Conservation (phyloP, 306 rosid species). For the Vigna unguiculata region DNA sequence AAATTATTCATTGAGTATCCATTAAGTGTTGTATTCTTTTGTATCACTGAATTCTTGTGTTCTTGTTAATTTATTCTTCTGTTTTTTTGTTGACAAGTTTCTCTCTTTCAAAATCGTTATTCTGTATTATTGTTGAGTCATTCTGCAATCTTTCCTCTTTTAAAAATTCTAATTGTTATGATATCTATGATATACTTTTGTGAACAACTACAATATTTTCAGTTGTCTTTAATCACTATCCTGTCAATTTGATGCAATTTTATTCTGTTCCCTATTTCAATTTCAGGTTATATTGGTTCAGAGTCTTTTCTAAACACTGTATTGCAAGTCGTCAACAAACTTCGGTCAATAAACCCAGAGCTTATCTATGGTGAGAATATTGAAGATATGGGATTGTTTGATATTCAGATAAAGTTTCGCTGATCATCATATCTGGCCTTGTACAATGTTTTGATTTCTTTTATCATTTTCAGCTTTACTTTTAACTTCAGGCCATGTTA, state of each 20-base stretch:
- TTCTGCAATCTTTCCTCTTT: neutral
- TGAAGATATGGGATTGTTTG: slow-evolving; percentile 1
- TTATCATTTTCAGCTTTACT: slow-evolving; percentile 21
- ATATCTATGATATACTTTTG: slow-evolving; percentile 26
- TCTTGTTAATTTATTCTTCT: neutral
- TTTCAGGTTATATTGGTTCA: slow-evolving; percentile 88
- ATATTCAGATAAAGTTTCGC: neutral
- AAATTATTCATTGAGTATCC: neutral
- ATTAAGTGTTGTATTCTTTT: neutral
- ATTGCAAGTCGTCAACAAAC: slow-evolving; percentile 75
- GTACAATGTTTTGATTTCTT: slow-evolving; percentile 27
- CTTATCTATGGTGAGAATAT: slow-evolving; percentile 64
- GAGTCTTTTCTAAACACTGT: slow-evolving; percentile 80
- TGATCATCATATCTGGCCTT: neutral
- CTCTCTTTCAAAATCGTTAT: slow-evolving; percentile 3
- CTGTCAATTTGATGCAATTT: neutral
- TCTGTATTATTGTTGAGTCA: slow-evolving; percentile 14
- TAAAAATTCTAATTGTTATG: slow-evolving; percentile 2
- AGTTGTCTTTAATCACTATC: neutral
- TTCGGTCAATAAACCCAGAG: slow-evolving; percentile 73
- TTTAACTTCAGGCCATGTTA: slow-evolving; percentile 11
- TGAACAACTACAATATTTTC: slow-evolving; percentile 1
- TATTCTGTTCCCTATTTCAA: slow-evolving; percentile 16
- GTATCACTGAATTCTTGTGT: slow-evolving; percentile 5
- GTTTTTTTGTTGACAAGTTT: neutral